These are phyloP conservation scores for Entomortierella parvispora DNA, from an alignment of 192 early-diverging fungal species.

Conservation along the genomic window DNA sequence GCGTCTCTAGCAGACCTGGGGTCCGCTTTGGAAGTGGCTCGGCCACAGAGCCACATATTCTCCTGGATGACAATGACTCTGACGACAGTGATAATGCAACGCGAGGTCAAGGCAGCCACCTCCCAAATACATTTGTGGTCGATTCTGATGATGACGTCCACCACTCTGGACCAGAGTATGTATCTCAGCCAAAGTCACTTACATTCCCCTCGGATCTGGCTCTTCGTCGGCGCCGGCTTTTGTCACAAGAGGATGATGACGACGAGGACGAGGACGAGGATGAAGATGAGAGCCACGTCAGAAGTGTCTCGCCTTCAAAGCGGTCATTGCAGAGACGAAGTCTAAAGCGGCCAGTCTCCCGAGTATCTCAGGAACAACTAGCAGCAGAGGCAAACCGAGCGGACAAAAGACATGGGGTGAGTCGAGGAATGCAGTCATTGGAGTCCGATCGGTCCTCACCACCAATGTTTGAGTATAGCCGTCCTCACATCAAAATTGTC, in stretches of 20 bases:
- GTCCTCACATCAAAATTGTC: background rate
- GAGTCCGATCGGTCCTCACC: slow-evolving; percentile 41
- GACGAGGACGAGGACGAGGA: slow-evolving; percentile 22
- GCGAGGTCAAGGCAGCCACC: no score
- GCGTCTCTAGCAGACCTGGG: background rate
- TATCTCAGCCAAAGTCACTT: slow-evolving; percentile 11
- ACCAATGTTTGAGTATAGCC: slow-evolving; percentile 33
- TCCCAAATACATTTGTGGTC: no score
- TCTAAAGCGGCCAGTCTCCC: background rate
- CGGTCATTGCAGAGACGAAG: background rate
- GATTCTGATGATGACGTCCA: slow-evolving; percentile 17
- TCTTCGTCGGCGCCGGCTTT: slow-evolving; percentile 13
- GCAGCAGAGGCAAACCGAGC: background rate
- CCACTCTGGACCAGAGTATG: background rate
- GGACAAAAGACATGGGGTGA: background rate
- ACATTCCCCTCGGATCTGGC: slow-evolving; percentile 46
- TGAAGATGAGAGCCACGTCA: background rate
- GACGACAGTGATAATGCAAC: background rate
- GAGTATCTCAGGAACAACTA: background rate
- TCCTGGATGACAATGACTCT: slow-evolving; percentile 19
- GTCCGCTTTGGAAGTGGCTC: slow-evolving; percentile 1
- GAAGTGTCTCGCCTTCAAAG: slow-evolving; percentile 7
- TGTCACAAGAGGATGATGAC: background rate
- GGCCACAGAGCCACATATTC: slow-evolving; percentile 18
- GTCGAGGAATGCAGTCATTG: background rate